Evolutionary conservation across 176 grass and related monocot species (phyloP).

Genomic region (Aegilops bicornis): DNA sequence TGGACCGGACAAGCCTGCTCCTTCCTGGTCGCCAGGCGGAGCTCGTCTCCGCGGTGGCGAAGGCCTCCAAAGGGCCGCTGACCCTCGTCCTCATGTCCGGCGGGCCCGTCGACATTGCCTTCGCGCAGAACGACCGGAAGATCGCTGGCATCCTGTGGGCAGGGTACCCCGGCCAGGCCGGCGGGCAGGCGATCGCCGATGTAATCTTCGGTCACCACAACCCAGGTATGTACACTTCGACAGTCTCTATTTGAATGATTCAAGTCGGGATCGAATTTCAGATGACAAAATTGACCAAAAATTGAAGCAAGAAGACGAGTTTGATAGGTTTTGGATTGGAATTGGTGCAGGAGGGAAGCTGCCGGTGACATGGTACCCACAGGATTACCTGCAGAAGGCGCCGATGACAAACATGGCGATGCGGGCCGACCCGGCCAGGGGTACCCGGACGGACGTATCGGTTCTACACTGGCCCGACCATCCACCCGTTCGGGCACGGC

Average conservation of each 20-base stretch:
- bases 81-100: conserved; percentile 71
- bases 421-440: conserved; percentile 50
- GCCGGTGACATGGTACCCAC: conserved; percentile 87
- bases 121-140: conserved; percentile 52
- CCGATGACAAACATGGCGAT: conserved; percentile 88
- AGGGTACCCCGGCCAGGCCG: conserved; percentile 79
- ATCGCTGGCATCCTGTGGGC: conserved; percentile 67
- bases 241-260: too few relatives aligned
- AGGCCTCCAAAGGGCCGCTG: conserved; percentile 46
- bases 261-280: too few relatives aligned
- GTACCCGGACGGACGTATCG: conserved; percentile 78
- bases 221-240: conserved; percentile 44
- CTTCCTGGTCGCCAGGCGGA: conserved; percentile 74
- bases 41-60: conserved; percentile 69
- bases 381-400: conserved; percentile 61
- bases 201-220: conserved; percentile 72
- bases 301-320: background rate
- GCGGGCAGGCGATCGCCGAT: conserved; percentile 75
- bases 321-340: background rate
- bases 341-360: conserved; percentile 69
- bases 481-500: conserved; percentile 75
- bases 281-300: too few relatives aligned
- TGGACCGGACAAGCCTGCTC: conserved; percentile 48
- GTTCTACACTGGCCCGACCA: conserved; percentile 77
- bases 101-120: conserved; percentile 63